A percentile compares a stretch with the other conserved stretches of the same genome.
Conservation (phyloP, 1,284 basidiomycete species). For the Boletus semigastroideus region DNA sequence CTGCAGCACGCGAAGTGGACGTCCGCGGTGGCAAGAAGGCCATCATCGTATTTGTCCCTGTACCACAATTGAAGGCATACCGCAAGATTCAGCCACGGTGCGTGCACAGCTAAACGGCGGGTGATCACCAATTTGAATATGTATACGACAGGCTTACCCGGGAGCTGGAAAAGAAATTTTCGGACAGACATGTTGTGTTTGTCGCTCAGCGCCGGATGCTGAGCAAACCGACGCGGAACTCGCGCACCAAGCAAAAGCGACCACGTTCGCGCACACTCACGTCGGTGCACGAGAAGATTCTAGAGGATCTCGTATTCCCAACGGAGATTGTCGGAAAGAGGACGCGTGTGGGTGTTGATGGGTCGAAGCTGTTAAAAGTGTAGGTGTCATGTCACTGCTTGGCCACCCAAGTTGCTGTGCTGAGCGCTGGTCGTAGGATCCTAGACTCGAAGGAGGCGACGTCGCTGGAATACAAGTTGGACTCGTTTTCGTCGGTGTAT, state of each 20-base stretch:
- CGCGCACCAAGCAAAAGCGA: slow-evolving; percentile 93
- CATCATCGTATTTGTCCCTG: slow-evolving; percentile 97
- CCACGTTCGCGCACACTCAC: slow-evolving; percentile 97
- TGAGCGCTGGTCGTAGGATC: slow-evolving; percentile 59
- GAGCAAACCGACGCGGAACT: slow-evolving; percentile 94
- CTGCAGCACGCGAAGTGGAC: slow-evolving; percentile 97
- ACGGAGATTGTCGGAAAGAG: slow-evolving; percentile 99
- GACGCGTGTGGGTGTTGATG: slow-evolving; percentile 88
- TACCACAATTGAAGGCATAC: slow-evolving; percentile 98
- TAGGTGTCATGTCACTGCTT: slow-evolving; percentile 47
- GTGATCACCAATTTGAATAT: slow-evolving; percentile 7
- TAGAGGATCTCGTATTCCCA: slow-evolving; percentile 99
- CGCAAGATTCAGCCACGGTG: slow-evolving; percentile 98
- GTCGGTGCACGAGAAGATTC: slow-evolving; percentile 95
- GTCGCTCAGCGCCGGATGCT: slow-evolving; percentile 98
- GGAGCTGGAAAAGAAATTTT: slow-evolving; percentile 99
- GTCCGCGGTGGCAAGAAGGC: slow-evolving; percentile 99
- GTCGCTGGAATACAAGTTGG: slow-evolving; percentile 99
- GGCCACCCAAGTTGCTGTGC: slow-evolving; percentile 14
- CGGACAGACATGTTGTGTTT: slow-evolving; percentile 98
- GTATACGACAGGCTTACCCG: slow-evolving; percentile 80
- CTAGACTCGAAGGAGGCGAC: slow-evolving; percentile 98
- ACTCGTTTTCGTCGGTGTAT: slow-evolving; percentile 95
- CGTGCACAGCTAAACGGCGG: slow-evolving; percentile 32
- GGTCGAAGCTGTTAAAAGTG: slow-evolving; percentile 94